Evolutionary conservation across 2,329 filamentous ascomycete species (phyloP).

Genomic region (Neonectria neomacrospora): DNA sequence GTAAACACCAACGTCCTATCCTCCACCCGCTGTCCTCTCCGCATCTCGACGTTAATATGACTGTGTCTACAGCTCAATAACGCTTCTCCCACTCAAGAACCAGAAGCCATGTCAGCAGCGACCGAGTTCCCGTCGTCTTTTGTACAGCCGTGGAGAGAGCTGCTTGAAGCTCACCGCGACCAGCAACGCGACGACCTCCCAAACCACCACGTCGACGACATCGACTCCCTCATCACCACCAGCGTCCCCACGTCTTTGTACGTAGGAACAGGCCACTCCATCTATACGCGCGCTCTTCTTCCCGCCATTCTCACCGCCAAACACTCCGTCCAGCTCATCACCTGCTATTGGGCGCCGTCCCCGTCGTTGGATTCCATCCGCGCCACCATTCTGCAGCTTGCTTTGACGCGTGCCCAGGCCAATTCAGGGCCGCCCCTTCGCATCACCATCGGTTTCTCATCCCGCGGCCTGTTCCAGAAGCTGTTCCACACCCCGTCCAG

Average conservation of each 20-base stretch:
- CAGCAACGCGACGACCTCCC: conserved; percentile 59
- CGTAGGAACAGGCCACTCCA: conserved; percentile 67
- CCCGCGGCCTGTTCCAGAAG: conserved; percentile 77
- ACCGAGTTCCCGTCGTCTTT: conserved; percentile 52
- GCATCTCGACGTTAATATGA: not conserved
- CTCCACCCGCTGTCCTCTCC: not conserved
- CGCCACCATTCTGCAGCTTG: conserved; percentile 68
- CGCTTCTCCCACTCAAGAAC: not conserved
- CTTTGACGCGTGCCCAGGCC: conserved; percentile 51
- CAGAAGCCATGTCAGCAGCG: conserved; percentile 22
- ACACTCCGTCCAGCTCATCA: conserved; percentile 78
- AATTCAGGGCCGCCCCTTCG: conserved; percentile 54
- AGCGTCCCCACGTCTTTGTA: conserved; percentile 61
- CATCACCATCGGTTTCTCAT: conserved; percentile 83
- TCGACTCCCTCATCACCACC: conserved; percentile 59
- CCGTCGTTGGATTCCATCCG: conserved; percentile 67
- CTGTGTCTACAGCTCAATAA: not conserved
- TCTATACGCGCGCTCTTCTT: conserved; percentile 66
- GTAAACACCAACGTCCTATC: not conserved
- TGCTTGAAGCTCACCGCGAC: conserved; percentile 47
- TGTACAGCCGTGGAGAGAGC: conserved; percentile 51
- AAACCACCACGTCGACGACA: conserved; percentile 57
- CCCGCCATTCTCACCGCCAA: conserved; percentile 70
- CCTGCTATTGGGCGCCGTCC: conserved; percentile 84
- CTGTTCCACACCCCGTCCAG: conserved; percentile 75